phyloP scores from a whole-genome alignment of 257 asterid genomes.

The Avicennia marina region DNA sequence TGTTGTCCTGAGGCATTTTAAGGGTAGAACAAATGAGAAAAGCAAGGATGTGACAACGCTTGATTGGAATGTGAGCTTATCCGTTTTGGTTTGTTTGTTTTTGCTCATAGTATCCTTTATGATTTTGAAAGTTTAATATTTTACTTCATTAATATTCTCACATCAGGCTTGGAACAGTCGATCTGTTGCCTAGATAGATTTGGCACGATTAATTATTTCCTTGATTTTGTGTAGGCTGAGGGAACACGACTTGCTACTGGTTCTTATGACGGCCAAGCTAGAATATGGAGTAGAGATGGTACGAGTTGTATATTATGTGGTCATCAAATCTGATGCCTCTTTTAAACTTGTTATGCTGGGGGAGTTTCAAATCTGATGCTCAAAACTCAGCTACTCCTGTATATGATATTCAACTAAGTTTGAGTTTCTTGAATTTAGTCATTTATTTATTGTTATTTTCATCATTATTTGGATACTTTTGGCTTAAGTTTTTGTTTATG shows the following conservation, averaged over 20 bases:
- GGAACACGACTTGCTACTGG: slow-evolving; percentile 96
- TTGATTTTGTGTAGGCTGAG: slow-evolving; percentile 51
- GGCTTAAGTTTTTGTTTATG: slow-evolving; percentile 11
- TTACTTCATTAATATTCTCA: neutral
- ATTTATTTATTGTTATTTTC: neutral
- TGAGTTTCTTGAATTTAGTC: no score
- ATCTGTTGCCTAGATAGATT: slow-evolving; percentile 12
- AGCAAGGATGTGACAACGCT: slow-evolving; percentile 99
- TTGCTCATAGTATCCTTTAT: neutral
- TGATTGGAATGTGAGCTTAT: slow-evolving; percentile 86
- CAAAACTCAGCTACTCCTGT: slow-evolving; percentile 3
- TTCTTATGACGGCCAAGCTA: slow-evolving; percentile 98
- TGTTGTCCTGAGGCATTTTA: slow-evolving; percentile 81
- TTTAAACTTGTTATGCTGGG: slow-evolving; percentile 2
- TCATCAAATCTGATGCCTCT: slow-evolving; percentile 7
- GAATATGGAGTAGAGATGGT: slow-evolving; percentile 95
- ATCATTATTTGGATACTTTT: slow-evolving; percentile 1
- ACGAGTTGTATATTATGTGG: slow-evolving; percentile 22
- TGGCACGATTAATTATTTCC: slow-evolving; percentile 3
- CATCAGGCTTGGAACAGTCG: neutral
- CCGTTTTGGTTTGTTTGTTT: neutral
- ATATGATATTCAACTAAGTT: slow-evolving; percentile 5
- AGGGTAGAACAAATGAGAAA: slow-evolving; percentile 88
- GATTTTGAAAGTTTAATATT: neutral
- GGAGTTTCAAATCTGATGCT: slow-evolving; percentile 1